These are phyloP conservation scores for Boletus subparvulus DNA, from an alignment of 768 basidiomycete genomes.

Conservation along the genomic window DNA sequence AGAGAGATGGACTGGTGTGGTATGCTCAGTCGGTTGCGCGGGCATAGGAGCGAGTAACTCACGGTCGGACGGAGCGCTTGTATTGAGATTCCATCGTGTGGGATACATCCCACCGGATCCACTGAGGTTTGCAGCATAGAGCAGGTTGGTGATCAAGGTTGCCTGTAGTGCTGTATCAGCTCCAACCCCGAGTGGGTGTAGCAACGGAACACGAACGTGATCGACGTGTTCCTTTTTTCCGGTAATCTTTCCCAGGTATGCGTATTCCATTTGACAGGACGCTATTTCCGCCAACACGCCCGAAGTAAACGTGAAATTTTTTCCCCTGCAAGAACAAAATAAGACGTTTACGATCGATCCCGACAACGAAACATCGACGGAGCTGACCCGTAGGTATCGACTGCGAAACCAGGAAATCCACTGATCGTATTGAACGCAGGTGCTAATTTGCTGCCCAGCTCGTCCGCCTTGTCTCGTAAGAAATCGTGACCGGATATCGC, in stretches of 20 bases:
- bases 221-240: slow-evolving; percentile 64
- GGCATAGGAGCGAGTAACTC: slow-evolving; percentile 19
- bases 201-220: slow-evolving; percentile 40
- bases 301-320: not conserved
- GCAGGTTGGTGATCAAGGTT: slow-evolving; percentile 44
- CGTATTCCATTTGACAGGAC: slow-evolving; percentile 79
- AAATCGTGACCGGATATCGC: slow-evolving; percentile 66
- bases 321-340: not conserved
- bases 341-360: not conserved
- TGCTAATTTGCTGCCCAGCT: slow-evolving; percentile 67
- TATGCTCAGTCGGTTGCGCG: not conserved
- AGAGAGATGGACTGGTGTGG: slow-evolving; percentile 40
- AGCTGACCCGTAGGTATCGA: slow-evolving; percentile 62
- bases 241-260: slow-evolving; percentile 77
- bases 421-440: slow-evolving; percentile 68
- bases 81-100: slow-evolving; percentile 50
- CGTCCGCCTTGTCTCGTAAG: slow-evolving; percentile 68
- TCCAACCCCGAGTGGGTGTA: not conserved
- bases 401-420: slow-evolving; percentile 67
- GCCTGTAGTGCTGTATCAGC: slow-evolving; percentile 37
- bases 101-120: slow-evolving; percentile 63
- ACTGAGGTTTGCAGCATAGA: slow-evolving; percentile 46
- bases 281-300: slow-evolving; percentile 74
- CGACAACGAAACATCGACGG: not conserved
- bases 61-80: slow-evolving; percentile 49